Evolutionary conservation across 495 filamentous ascomycete genomes (phyloP), one percentile per base, ranked within the genome.

Genomic region (Glarea lozoyensis): DNA sequence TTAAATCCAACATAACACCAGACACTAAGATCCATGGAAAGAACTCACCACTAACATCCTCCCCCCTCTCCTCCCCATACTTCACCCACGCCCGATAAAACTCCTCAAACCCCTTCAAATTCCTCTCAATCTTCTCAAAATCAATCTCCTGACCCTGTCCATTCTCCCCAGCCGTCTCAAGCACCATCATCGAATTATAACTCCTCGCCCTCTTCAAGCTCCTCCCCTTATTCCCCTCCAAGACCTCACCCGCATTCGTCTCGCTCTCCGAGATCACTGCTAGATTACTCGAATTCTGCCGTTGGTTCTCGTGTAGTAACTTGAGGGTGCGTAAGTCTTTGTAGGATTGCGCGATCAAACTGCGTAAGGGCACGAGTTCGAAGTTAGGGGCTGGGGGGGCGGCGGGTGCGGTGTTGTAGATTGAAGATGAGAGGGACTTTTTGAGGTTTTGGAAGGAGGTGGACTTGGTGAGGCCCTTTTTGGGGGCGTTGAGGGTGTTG

Each of bases 41-140:
- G 7, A 29, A 34, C 5, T 13, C 4, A 34, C 6, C 31, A 34
- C 4, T 7, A 34, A 11, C 31, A 6, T 13, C 31, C 31, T 34
- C 31, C 17, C 6, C 31, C 31, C 17, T 13, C 5, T 15, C n/a
- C 6, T 32, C 13, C 13, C 33, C 42, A 43, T 19, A 21, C 32
- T 33, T 18, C 6, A 20, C 12, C 20, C 10, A n/a, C n/a, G 16
- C 10, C 13, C 6, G 10, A 25, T 16, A 40, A 2, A 33, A 22
- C 13, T 48, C 40, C 24, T 38, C 24, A 29, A 48, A 48, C 3
- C 21, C 15, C 40, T 32, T 33, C n/a, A 50, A 15, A 17, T 45
- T 45, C 6, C 30, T n/a, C 42, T 41, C 36, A 7, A 45, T 23
- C n/a, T 20, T 31, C 5, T 50, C 48, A 24, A 45, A 45, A 32